phyloP scores from a whole-genome alignment of 176 grass and related monocot species.

The Tillandsia fasciculata region DNA sequence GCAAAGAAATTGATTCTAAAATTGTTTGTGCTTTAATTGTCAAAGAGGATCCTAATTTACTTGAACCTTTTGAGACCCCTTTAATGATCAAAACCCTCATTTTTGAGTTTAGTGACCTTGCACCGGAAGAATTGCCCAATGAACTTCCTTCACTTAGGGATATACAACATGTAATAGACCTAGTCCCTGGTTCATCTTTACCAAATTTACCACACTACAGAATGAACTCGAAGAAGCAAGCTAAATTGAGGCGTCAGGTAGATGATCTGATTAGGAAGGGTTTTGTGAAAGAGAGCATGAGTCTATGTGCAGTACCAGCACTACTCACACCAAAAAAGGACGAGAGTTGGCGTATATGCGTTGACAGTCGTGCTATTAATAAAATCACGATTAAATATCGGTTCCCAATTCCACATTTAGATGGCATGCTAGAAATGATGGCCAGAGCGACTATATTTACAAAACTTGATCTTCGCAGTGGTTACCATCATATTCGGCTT shows the following conservation, averaged over 20 bases:
- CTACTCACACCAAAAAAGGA: neutral
- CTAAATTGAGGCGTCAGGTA: conserved; percentile 1
- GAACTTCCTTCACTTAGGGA: no score
- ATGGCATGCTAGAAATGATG: conserved; percentile 11
- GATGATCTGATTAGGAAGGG: neutral
- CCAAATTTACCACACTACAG: conserved; percentile 6
- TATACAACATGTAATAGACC: conserved; percentile 13
- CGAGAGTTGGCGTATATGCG: neutral
- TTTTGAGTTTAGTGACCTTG: neutral
- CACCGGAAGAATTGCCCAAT: neutral
- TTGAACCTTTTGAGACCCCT: neutral
- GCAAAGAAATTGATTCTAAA: neutral
- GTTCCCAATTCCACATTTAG: neutral
- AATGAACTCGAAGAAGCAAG: neutral
- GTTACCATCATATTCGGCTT: conserved; percentile 9
- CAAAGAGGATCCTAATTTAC: neutral
- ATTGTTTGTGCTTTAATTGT: neutral
- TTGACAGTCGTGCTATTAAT: neutral
- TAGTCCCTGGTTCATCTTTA: neutral
- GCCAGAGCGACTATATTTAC: neutral
- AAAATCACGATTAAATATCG: neutral
- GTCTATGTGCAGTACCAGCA: neutral
- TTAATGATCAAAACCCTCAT: neutral
- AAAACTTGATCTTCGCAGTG: conserved; percentile 9
- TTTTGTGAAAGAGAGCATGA: conserved; percentile 15